These are phyloP conservation scores for Fusarium aywerte DNA, from an alignment of 2,329 filamentous ascomycete genomes.

Conservation along the genomic window DNA sequence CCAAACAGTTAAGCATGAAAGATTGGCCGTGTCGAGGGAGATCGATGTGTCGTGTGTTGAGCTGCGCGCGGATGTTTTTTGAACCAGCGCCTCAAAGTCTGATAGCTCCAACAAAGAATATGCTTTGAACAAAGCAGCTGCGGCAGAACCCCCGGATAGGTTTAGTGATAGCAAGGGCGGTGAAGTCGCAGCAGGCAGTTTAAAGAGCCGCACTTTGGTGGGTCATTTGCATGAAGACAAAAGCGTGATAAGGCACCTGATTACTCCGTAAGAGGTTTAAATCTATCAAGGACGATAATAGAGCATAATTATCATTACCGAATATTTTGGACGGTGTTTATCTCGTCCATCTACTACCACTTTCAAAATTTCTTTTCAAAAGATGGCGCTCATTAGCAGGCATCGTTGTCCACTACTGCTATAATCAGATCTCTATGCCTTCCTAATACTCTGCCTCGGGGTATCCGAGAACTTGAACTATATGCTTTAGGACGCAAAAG, in stretches of 20 bases:
- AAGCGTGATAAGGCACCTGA: background rate
- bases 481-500: background rate
- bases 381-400: too few relatives aligned
- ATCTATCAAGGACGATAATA: background rate
- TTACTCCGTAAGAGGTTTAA: background rate
- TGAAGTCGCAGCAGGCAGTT: background rate
- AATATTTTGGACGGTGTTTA: background rate
- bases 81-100: slow-evolving; percentile 29
- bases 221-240: background rate
- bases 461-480: too few relatives aligned
- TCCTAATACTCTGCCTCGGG: too few relatives aligned
- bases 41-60: slow-evolving; percentile 23
- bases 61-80: slow-evolving; percentile 32
- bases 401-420: too few relatives aligned
- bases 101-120: slow-evolving; percentile 42
- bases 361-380: too few relatives aligned
- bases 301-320: too few relatives aligned
- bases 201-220: slow-evolving; percentile 25
- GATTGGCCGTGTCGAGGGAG: background rate
- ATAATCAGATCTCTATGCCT: too few relatives aligned
- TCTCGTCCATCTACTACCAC: background rate
- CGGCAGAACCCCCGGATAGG: slow-evolving; percentile 32
- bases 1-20: background rate
- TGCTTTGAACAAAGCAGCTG: slow-evolving; percentile 28
- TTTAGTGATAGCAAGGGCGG: slow-evolving; percentile 23